These are phyloP conservation scores for Podospora pseudocomata DNA, from an alignment of 495 filamentous ascomycete species.

Conservation along the genomic window DNA sequence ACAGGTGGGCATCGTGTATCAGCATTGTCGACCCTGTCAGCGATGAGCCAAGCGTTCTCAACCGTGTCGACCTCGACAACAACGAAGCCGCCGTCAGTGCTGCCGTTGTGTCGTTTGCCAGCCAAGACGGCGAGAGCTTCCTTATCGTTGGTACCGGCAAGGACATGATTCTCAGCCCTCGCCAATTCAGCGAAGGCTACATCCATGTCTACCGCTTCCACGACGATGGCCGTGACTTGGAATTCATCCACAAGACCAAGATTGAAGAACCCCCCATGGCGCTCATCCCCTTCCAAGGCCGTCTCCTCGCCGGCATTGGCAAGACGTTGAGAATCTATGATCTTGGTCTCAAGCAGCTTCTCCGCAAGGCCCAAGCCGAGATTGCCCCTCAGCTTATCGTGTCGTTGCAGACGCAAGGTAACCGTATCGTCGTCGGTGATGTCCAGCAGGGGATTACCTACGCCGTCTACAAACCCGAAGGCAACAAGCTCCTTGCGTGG, in stretches of 20 bases:
- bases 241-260: slow-evolving; percentile 95
- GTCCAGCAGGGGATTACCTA: slow-evolving; percentile 86
- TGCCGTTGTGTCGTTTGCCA: slow-evolving; percentile 76
- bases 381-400: slow-evolving; percentile 80
- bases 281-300: slow-evolving; percentile 86
- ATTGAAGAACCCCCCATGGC: slow-evolving; percentile 86
- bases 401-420: slow-evolving; percentile 85
- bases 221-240: slow-evolving; percentile 76
- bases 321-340: slow-evolving; percentile 82
- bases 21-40: slow-evolving; percentile 79
- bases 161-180: slow-evolving; percentile 74
- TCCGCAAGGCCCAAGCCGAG: slow-evolving; percentile 83
- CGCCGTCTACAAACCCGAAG: slow-evolving; percentile 88
- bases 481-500: slow-evolving; percentile 88
- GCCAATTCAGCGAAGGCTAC: slow-evolving; percentile 70
- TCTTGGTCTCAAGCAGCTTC: slow-evolving; percentile 81
- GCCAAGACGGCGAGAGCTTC: slow-evolving; percentile 85
- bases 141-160: slow-evolving; percentile 91
- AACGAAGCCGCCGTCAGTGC: slow-evolving; percentile 92
- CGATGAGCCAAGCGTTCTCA: slow-evolving; percentile 63
- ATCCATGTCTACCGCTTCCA: slow-evolving; percentile 93
- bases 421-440: slow-evolving; percentile 86
- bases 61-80: slow-evolving; percentile 73
- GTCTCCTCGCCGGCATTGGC: slow-evolving; percentile 79
- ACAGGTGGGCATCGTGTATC: slow-evolving; percentile 94